A percentile compares a stretch with the other conserved stretches of the same genome.
Conservation (phyloP, 768 basidiomycete genomes). For the Tricholoma terreum region DNA sequence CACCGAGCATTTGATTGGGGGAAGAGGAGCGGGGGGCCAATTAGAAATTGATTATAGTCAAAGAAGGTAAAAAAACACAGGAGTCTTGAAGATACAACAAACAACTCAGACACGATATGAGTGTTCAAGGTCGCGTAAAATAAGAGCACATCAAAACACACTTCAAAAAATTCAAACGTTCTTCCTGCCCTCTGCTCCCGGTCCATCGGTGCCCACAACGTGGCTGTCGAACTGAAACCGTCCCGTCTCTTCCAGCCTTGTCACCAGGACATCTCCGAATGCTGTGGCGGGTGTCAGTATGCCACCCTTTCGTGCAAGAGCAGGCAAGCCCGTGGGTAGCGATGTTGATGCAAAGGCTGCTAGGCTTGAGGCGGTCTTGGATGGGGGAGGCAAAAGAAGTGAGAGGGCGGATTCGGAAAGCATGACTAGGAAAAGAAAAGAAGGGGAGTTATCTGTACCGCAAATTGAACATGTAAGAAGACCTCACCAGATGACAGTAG, state of each 20-base stretch:
- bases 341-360: constrained; percentile 18
- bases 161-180: constrained; percentile 12
- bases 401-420: constrained; percentile 77
- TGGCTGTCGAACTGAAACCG: constrained; percentile 55
- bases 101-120: not conserved
- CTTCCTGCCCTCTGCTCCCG: constrained; percentile 18
- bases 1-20: not conserved
- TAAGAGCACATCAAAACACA: not conserved
- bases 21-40: no score
- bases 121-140: not conserved
- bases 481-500: constrained; percentile 50
- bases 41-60: no score
- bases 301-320: constrained; percentile 63
- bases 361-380: constrained; percentile 10
- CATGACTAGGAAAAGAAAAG: constrained; percentile 49
- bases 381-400: constrained; percentile 49
- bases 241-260: constrained; percentile 59
- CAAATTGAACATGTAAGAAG: not conserved
- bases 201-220: constrained; percentile 30
- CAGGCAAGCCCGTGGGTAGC: constrained; percentile 47
- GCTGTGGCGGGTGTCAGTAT: constrained; percentile 82
- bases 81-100: no score
- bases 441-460: not conserved
- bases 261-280: constrained; percentile 72
- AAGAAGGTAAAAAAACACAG: no score